phyloP scores from a whole-genome alignment of 179 eudicot species.

The Beta macrorhiza region DNA sequence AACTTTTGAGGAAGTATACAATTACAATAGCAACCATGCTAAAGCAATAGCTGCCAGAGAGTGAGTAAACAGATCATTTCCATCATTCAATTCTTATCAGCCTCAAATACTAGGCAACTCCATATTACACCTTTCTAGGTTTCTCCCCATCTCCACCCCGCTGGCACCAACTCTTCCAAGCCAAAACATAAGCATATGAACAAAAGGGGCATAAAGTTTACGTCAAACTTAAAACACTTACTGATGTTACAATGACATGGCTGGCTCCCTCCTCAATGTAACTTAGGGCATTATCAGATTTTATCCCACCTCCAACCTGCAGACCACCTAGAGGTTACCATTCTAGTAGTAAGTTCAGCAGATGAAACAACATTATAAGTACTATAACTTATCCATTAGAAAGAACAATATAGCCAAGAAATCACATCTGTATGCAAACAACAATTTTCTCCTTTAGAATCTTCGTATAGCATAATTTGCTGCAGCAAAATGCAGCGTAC shows the following conservation, averaged over 20 bases:
- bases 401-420: neutral
- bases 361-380: constrained; percentile 32
- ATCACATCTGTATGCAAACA: neutral
- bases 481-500: neutral
- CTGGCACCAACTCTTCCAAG: neutral
- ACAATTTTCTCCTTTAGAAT: neutral
- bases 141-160: neutral
- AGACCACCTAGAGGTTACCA: constrained; percentile 81
- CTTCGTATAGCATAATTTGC: neutral
- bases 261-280: constrained; percentile 92
- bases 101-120: neutral
- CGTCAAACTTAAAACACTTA: constrained; percentile 29
- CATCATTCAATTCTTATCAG: neutral
- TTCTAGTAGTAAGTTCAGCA: constrained; percentile 48
- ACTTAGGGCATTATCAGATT: constrained; percentile 63
- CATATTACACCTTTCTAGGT: neutral
- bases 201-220: neutral
- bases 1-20: neutral
- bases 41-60: neutral
- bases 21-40: neutral
- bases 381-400: neutral
- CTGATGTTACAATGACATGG: constrained; percentile 95
- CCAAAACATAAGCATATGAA: neutral
- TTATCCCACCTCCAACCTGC: constrained; percentile 98
- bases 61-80: neutral